Evolutionary conservation across 2,329 filamentous ascomycete genomes (phyloP).

Genomic region (Calonectria fujianensis): DNA sequence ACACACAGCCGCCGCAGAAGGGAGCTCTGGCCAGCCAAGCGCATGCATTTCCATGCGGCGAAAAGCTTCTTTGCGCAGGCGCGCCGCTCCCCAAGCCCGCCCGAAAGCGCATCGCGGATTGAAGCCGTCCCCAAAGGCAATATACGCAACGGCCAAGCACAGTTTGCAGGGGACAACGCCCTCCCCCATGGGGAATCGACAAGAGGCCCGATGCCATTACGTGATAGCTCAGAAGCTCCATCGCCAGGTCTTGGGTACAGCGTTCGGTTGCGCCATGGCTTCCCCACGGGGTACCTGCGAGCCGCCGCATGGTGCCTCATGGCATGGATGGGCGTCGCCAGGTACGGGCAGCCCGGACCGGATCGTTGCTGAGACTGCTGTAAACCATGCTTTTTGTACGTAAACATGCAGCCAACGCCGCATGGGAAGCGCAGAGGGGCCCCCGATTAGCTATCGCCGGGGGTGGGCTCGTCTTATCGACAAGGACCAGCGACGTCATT

Average conservation of each 20-base stretch:
- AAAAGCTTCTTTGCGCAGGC: not conserved
- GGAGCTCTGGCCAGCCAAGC: conserved; percentile 25
- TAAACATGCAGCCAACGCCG: conserved; percentile 15
- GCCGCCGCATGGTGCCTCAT: not conserved
- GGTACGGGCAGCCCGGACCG: conserved; percentile 18
- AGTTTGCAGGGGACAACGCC: not conserved
- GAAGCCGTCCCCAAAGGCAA: conserved; percentile 1
- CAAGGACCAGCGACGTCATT: conserved; percentile 5
- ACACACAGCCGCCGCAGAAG: not conserved
- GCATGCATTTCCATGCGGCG: not conserved
- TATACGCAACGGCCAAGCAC: not conserved
- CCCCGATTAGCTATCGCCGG: not conserved
- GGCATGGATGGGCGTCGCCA: not conserved
- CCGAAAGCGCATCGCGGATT: not conserved
- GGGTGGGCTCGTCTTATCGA: conserved; percentile 42
- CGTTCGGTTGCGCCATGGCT: conserved; percentile 10
- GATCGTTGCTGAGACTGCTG: not conserved
- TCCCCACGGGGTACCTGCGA: conserved; percentile 40
- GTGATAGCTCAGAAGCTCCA: conserved; percentile 36
- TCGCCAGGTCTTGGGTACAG: conserved; percentile 30
- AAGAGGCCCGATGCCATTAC: conserved; percentile 34
- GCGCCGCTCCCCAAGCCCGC: not conserved
- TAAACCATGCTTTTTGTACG: conserved; percentile 2
- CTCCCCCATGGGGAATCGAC: conserved; percentile 40
- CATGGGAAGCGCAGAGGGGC: not conserved